Evolutionary conservation across 2,329 filamentous ascomycete genomes (phyloP).

Genomic region (Botryotinia globosa): DNA sequence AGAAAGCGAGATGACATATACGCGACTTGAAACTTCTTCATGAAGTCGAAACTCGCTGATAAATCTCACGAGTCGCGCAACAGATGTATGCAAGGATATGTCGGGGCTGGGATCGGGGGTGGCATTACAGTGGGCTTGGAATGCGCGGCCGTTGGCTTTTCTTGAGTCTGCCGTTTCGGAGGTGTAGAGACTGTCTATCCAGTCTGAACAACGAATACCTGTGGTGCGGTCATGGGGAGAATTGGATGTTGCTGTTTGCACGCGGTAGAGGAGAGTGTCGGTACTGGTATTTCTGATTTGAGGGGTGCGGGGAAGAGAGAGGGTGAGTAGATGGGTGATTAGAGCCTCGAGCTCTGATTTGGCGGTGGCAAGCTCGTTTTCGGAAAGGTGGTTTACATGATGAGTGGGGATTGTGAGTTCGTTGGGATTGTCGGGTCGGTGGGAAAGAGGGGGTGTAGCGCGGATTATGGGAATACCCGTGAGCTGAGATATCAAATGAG

Average conservation of each 20-base stretch:
- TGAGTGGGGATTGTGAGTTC: neutral
- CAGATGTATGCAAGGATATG: neutral
- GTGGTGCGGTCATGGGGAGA: neutral
- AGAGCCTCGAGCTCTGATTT: neutral
- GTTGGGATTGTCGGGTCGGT: neutral
- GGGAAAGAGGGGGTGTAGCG: no score
- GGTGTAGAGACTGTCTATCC: neutral
- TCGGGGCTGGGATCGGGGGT: neutral
- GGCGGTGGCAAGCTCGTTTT: neutral
- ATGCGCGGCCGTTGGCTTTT: neutral
- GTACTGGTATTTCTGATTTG: fast-evolving
- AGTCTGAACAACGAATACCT: neutral
- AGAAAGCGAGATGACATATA: no score
- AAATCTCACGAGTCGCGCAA: neutral
- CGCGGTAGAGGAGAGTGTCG: neutral
- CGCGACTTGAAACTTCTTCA: no score
- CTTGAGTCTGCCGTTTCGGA: no score
- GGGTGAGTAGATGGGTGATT: neutral
- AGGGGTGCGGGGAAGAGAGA: fast-evolving
- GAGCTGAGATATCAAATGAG: neutral
- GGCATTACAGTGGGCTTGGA: neutral
- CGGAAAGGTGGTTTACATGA: no score
- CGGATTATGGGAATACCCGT: neutral
- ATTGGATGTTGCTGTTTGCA: neutral
- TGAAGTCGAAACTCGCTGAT: no score